phyloP scores from a whole-genome alignment of 371 early-diverging fungal genomes.

The Mortierella sp. region DNA sequence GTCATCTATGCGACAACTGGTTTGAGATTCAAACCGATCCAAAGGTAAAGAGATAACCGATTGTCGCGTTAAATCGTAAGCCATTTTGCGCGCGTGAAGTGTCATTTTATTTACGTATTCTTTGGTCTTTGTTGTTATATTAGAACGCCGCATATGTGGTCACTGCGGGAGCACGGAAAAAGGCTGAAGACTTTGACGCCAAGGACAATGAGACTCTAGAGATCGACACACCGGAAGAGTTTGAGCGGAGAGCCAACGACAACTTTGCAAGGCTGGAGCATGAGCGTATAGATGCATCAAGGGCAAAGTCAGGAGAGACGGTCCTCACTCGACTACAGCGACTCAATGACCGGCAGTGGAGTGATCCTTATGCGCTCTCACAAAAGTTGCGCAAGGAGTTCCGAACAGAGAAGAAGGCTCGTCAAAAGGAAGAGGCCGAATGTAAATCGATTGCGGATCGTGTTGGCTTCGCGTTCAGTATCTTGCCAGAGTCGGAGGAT shows the following conservation, averaged over 20 bases:
- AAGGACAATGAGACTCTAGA: constrained; percentile 76
- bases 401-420: constrained; percentile 59
- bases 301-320: constrained; percentile 63
- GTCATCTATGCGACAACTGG: constrained; percentile 87
- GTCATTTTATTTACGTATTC: too few species aligned
- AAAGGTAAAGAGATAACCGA: too few species aligned
- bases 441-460: constrained; percentile 40
- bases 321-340: constrained; percentile 70
- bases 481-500: constrained; percentile 40
- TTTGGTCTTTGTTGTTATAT: not conserved
- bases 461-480: constrained; percentile 30
- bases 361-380: constrained; percentile 81
- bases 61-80: too few species aligned
- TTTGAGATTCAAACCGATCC: constrained; percentile 96
- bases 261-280: constrained; percentile 82
- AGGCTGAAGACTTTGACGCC: constrained; percentile 80
- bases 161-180: constrained; percentile 79
- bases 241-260: constrained; percentile 67
- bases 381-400: constrained; percentile 78
- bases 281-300: constrained; percentile 62
- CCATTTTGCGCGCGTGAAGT: not conserved
- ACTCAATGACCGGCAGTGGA: constrained; percentile 75
- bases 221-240: constrained; percentile 57
- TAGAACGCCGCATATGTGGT: constrained; percentile 86
- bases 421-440: constrained; percentile 28